Evolutionary conservation across 176 grass and related monocot genomes (phyloP).

Genomic region (Triticum turgidum): DNA sequence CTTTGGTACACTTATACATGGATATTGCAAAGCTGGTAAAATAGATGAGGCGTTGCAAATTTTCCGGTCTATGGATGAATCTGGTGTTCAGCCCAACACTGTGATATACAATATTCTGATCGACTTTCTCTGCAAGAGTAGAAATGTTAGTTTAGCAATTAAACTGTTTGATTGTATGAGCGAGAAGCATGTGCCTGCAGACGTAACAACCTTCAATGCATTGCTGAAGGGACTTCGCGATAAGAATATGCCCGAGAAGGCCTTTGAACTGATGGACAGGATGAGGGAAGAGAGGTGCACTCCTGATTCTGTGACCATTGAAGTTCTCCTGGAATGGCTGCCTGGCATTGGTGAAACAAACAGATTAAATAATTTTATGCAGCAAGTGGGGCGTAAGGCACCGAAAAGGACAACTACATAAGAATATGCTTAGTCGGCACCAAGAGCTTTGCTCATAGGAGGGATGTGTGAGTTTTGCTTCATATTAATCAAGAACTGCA

Average conservation of each 20-base stretch:
- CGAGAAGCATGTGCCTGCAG: constrained; percentile 44
- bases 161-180: constrained; percentile 62
- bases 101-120: constrained; percentile 77
- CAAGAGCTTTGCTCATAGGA: neutral
- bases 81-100: constrained; percentile 43
- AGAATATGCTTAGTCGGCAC: neutral
- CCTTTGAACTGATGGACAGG: constrained; percentile 66
- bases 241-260: constrained; percentile 49
- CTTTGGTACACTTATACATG: constrained; percentile 74
- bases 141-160: constrained; percentile 39
- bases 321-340: constrained; percentile 76
- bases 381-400: neutral
- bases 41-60: constrained; percentile 60
- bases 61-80: constrained; percentile 57
- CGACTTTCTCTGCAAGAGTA: constrained; percentile 54
- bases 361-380: constrained; percentile 54
- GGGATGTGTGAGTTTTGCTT: neutral
- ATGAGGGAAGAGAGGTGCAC: constrained; percentile 67
- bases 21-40: constrained; percentile 75
- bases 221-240: constrained; percentile 59
- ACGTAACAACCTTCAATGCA: constrained; percentile 61
- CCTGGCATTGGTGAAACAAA: constrained; percentile 60
- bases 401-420: neutral
- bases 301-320: constrained; percentile 66
- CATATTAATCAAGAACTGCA: neutral